phyloP scores from a whole-genome alignment of 2,329 filamentous ascomycete species.

The Botrytis sinoallii region DNA sequence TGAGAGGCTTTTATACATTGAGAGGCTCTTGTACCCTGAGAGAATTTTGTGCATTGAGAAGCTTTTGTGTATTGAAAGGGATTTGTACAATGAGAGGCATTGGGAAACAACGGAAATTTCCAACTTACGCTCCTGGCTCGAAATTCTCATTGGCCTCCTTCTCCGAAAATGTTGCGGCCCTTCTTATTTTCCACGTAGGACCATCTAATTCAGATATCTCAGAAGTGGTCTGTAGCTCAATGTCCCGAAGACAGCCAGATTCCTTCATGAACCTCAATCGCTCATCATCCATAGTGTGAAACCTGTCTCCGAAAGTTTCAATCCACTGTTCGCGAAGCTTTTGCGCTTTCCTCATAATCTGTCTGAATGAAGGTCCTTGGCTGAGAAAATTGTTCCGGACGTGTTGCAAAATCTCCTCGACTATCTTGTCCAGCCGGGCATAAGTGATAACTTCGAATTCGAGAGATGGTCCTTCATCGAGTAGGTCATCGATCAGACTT shows the following conservation, averaged over 20 bases:
- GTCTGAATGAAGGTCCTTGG: constrained; percentile 2
- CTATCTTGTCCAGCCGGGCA: constrained; percentile 23
- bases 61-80: constrained; percentile 20
- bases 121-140: constrained; percentile 50
- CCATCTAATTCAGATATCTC: constrained; percentile 11
- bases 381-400: constrained; percentile 1
- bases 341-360: constrained; percentile 18
- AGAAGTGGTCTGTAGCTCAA: constrained; percentile 18
- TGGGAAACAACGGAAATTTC: constrained; percentile 36
- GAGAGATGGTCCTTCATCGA: neutral
- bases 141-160: constrained; percentile 41
- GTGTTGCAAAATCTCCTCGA: constrained; percentile 25
- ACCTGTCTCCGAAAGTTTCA: constrained; percentile 23
- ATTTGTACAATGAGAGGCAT: no score
- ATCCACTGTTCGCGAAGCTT: constrained; percentile 28
- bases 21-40: constrained; percentile 22
- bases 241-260: constrained; percentile 22
- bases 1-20: constrained; percentile 18
- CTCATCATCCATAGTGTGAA: constrained; percentile 25
- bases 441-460: constrained; percentile 17
- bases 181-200: constrained; percentile 23
- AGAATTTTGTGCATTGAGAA: neutral
- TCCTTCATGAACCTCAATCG: constrained; percentile 26
- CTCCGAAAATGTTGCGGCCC: constrained; percentile 10
- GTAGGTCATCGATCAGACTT: constrained; percentile 13